Conservation (phyloP, 1,284 basidiomycete species). For the Hypsizygus ulmarius region DNA sequence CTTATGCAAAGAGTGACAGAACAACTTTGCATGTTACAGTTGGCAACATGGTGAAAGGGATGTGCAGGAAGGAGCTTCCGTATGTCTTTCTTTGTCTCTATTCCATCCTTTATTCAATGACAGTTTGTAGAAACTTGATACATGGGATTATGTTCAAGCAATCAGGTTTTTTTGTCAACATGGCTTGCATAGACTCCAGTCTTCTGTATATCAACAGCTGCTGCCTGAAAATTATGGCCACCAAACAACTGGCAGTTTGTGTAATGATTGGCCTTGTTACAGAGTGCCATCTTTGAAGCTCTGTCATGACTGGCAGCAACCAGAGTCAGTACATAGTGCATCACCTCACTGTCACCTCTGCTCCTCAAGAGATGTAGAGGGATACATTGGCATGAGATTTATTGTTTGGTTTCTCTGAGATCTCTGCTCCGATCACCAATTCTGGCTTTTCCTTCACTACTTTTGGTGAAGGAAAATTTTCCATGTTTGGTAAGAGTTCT, state of each 20-base stretch:
- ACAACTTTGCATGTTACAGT: too few relatives aligned
- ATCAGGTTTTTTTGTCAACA: neutral
- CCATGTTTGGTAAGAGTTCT: too few relatives aligned
- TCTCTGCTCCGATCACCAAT: too few relatives aligned
- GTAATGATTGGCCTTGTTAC: neutral
- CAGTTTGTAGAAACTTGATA: too few relatives aligned
- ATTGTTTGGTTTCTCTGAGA: neutral
- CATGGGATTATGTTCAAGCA: neutral
- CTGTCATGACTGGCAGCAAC: too few relatives aligned
- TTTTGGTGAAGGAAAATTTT: too few relatives aligned
- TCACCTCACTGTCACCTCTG: neutral
- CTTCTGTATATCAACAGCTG: neutral
- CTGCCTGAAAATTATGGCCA: neutral
- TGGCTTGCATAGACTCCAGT: neutral
- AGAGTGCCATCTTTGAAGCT: neutral
- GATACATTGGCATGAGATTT: neutral
- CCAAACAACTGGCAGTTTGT: neutral
- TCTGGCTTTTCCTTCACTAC: too few relatives aligned
- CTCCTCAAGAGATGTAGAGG: neutral
- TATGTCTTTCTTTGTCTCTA: too few relatives aligned
- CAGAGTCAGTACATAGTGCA: neutral
- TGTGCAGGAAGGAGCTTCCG: too few relatives aligned
- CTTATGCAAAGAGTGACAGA: too few relatives aligned
- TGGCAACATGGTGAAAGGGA: too few relatives aligned
- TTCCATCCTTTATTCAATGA: too few relatives aligned